These are phyloP conservation scores for Colletotrichum gigasporum DNA, from an alignment of 2,329 filamentous ascomycete species.

Conservation along the genomic window DNA sequence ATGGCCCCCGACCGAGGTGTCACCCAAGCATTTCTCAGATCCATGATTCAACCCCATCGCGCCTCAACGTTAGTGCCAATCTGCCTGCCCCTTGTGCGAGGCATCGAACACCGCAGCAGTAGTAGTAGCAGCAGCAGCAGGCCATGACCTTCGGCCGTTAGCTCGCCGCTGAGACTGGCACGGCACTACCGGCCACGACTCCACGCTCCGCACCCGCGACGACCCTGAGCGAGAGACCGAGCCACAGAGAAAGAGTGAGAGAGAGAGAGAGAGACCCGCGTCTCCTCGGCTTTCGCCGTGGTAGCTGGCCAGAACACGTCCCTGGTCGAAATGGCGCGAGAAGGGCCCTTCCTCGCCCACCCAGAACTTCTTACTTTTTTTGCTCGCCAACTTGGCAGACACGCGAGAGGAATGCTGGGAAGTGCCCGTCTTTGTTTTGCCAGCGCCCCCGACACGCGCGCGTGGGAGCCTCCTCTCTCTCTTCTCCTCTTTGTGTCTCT, in stretches of 20 bases:
- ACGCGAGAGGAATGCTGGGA: constrained; percentile 14
- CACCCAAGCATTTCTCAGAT: constrained; percentile 5
- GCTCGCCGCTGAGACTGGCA: constrained; percentile 1
- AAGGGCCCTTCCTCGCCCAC: not conserved
- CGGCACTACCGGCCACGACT: constrained; percentile 4
- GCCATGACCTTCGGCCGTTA: constrained; percentile 13
- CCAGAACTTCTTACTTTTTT: constrained; percentile 9
- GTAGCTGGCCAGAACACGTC: not conserved
- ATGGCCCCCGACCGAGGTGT: not conserved
- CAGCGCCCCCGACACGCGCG: constrained; percentile 7
- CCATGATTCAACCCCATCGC: constrained; percentile 8
- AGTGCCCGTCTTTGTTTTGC: not conserved
- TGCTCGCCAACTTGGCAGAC: not conserved
- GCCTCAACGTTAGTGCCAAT: constrained; percentile 13
- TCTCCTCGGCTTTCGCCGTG: not conserved
- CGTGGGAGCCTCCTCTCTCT: not conserved
- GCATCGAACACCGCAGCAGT: not conserved
- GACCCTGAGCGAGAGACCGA: no score
- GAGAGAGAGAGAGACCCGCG: no score
- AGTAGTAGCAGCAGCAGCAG: not conserved
- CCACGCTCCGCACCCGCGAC: no score
- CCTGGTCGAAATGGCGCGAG: not conserved
- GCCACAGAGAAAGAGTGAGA: no score
- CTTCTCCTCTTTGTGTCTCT: not conserved
- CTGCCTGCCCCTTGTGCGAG: not conserved